Percentiles rank a stretch among this genome's conserved stretches.
Conservation (phyloP, 305 asterid genomes). For the Fraxinus latifolia region DNA sequence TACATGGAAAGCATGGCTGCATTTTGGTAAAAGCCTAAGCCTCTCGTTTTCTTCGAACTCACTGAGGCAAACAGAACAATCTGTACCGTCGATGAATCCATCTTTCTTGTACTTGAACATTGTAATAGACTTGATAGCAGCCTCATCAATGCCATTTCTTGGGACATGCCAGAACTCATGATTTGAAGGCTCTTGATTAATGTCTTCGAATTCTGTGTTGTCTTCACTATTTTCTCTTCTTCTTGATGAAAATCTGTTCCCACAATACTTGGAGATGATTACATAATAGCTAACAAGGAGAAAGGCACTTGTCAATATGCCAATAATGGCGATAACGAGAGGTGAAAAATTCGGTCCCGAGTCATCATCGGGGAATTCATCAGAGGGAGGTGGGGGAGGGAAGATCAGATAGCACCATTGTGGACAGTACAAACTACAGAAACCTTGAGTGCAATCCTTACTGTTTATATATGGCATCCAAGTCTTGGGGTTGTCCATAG, state of each 20-base stretch:
- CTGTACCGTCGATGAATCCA: slow-evolving; percentile 33
- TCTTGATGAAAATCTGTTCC: slow-evolving; percentile 25
- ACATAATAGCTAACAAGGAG: slow-evolving; percentile 35
- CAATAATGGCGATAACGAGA: slow-evolving; percentile 28
- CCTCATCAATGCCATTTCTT: slow-evolving; percentile 43
- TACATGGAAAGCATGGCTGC: slow-evolving; percentile 54
- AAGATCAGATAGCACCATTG: slow-evolving; percentile 49
- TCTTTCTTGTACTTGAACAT: slow-evolving; percentile 41
- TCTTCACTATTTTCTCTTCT: slow-evolving; percentile 12
- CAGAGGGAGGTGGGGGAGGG: slow-evolving; percentile 50
- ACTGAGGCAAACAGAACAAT: slow-evolving; percentile 52
- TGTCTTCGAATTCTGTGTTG: slow-evolving; percentile 18
- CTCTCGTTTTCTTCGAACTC: slow-evolving; percentile 54
- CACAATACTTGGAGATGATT: slow-evolving; percentile 33
- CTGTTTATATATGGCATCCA: slow-evolving; percentile 46
- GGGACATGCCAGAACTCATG: slow-evolving; percentile 31
- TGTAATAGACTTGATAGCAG: slow-evolving; percentile 36
- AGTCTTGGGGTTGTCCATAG: slow-evolving; percentile 30
- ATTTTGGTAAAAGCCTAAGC: slow-evolving; percentile 48
- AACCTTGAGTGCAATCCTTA: slow-evolving; percentile 51
- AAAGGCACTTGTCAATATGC: slow-evolving; percentile 30
- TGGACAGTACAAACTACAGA: slow-evolving; percentile 52
- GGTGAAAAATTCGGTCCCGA: slow-evolving; percentile 36
- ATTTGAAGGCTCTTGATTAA: slow-evolving; percentile 26
- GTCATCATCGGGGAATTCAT: slow-evolving; percentile 22